A percentile compares a stretch with the other conserved stretches of the same genome.
phyloP scores from a whole-genome alignment of 305 asterid genomes.

The Solanum hybrid region DNA sequence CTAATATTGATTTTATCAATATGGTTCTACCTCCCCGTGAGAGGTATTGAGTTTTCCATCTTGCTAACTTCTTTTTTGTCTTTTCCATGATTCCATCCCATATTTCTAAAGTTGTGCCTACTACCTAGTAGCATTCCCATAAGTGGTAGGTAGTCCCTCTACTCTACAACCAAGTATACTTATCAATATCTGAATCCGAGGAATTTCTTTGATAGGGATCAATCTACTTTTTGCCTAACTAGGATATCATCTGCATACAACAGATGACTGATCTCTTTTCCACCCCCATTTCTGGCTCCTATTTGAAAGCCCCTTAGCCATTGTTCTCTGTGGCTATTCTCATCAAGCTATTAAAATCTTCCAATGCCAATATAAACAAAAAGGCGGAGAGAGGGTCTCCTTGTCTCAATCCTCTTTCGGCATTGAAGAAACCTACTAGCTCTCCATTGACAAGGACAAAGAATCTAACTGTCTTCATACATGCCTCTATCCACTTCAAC shows the following conservation, averaged over 20 bases:
- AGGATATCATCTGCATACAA: neutral
- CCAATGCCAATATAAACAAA: neutral
- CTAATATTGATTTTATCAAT: neutral
- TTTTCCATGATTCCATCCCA: neutral
- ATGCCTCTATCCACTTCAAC: neutral
- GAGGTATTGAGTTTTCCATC: neutral
- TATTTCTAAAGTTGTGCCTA: neutral
- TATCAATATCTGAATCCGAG: neutral
- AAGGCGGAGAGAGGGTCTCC: neutral
- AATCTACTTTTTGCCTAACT: neutral
- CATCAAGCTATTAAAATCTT: neutral
- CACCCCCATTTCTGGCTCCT: neutral
- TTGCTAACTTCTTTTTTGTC: neutral
- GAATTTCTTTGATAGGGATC: neutral
- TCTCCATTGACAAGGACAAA: neutral
- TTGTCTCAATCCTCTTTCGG: neutral
- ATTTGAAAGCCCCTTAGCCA: neutral
- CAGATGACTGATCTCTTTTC: neutral
- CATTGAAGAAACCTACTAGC: neutral
- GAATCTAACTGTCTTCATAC: neutral
- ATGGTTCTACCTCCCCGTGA: neutral
- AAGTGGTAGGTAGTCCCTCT: neutral
- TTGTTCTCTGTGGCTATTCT: neutral
- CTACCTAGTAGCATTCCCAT: neutral
- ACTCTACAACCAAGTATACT: neutral